Percentiles rank a stretch among this genome's conserved stretches.
These are phyloP conservation scores for Colletotrichum viniferum DNA, from an alignment of 2,329 filamentous ascomycete species.

Conservation along the genomic window DNA sequence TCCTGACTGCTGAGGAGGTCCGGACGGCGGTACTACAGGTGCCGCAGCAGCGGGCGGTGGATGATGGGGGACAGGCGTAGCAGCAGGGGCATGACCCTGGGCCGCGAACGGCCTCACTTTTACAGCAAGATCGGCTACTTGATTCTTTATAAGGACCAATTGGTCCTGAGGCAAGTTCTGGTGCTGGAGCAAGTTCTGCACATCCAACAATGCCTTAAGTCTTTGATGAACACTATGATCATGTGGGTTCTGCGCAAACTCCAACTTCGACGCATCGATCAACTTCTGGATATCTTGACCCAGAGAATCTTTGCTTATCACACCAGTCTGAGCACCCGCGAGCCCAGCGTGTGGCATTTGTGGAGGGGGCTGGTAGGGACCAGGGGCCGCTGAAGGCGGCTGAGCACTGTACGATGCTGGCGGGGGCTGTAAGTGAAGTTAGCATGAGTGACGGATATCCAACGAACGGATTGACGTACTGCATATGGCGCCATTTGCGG, in stretches of 20 bases:
- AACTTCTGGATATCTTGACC: constrained; percentile 83
- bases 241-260: constrained; percentile 77
- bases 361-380: constrained; percentile 46
- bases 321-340: constrained; percentile 30
- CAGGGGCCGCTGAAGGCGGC: constrained; percentile 36
- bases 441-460: not conserved
- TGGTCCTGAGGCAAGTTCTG: constrained; percentile 82
- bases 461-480: not conserved
- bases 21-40: constrained; percentile 34
- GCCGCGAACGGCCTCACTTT: constrained; percentile 57
- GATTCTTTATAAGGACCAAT: constrained; percentile 81
- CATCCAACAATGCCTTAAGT: constrained; percentile 82
- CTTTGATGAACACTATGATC: constrained; percentile 78
- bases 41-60: constrained; percentile 37
- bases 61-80: constrained; percentile 38
- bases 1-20: constrained; percentile 24
- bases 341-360: constrained; percentile 43
- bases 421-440: constrained; percentile 34
- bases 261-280: constrained; percentile 73
- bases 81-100: constrained; percentile 45
- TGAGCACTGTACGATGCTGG: constrained; percentile 39
- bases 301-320: constrained; percentile 73
- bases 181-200: constrained; percentile 80
- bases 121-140: constrained; percentile 79
- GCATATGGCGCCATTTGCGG: constrained; percentile 12